These are phyloP conservation scores for Ichthyophthirius multifiliis DNA, from an alignment of 169 alveolate genomes.

Conservation along the genomic window DNA sequence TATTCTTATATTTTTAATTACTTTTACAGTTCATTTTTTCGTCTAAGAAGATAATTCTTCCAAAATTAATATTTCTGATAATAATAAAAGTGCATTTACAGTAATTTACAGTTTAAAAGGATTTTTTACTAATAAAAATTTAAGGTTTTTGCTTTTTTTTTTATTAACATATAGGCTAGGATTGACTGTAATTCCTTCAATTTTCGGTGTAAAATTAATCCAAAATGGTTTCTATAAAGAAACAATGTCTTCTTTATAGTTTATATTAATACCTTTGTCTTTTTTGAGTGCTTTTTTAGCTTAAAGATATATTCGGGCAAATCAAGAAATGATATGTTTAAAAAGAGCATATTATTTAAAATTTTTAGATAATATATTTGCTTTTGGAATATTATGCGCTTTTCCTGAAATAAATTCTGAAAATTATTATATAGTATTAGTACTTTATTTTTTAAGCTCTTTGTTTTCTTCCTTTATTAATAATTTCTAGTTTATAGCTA, in stretches of 20 bases:
- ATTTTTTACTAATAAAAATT: constrained; percentile 1
- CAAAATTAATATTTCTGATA: not conserved
- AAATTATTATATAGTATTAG: not conserved
- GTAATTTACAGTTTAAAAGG: constrained; percentile 15
- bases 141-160: not conserved
- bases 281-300: not conserved
- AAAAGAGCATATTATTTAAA: not conserved
- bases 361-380: not conserved
- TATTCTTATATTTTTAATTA: not conserved
- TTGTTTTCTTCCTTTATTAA: not conserved
- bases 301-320: not conserved
- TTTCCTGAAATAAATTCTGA: not conserved
- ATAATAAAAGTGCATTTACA: not conserved
- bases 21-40: constrained; percentile 32
- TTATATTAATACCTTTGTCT: constrained; percentile 1
- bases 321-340: constrained; percentile 1
- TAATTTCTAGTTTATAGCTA: constrained; percentile 10
- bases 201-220: not conserved
- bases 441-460: not conserved
- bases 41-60: constrained; percentile 11
- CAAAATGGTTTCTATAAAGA: constrained; percentile 19
- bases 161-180: constrained; percentile 10
- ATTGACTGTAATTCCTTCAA: constrained; percentile 9
- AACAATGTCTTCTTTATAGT: not conserved
- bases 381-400: not conserved